Base-by-base conservation (phyloP, 75 land plant species). In the Gnetum montanum region DNA sequence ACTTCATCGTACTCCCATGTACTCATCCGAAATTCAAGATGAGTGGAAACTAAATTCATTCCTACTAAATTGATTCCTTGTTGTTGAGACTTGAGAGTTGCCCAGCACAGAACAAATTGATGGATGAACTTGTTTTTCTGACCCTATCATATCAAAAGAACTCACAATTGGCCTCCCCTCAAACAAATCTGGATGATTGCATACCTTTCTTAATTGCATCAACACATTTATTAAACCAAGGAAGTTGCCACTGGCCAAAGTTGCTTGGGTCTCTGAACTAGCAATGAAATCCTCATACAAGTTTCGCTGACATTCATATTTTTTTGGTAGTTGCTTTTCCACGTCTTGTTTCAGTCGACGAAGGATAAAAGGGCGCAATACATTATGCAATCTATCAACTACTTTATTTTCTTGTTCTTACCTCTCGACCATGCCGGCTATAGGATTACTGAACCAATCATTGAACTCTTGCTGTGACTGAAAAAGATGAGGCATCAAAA, bases 1-100 rank as follows among this genome's bases (percentile, higher is more conserved):
- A 84, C 56, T 57, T 73, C 77, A 63, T 80, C 84, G 52, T 47
- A 36, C 62, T 94, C 98, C 98, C 98, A 94, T 11, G 80, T 66
- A 27, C 69, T 64, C 86, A 95, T 86, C 44, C 54, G 57, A 29
- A 63, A 77, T 29, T 85, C 95, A 12, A 77, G 73, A 45, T 79
- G 77, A 4, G 82, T 81, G 60, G 90, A 79, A 24, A 74, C 34
- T 55, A 86, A 59, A 47, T 78, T 78, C 58, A 85, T 54, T 35
- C 60, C 72, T 6, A 15, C 49, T 22, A 90, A 48, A 61, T 77
- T 77, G 45, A 74, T n/a, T n/a, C n/a, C n/a, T n/a, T n/a, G n/a
- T 72, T 10, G 61, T 51, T 46, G 63, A 68, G 46, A 79, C 81
- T 51, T 78, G 84, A 6, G 58, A 71, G 65, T 38, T 29, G 12